Evolutionary conservation across 768 basidiomycete genomes (phyloP).

Genomic region (Panaeolus papilionaceus): DNA sequence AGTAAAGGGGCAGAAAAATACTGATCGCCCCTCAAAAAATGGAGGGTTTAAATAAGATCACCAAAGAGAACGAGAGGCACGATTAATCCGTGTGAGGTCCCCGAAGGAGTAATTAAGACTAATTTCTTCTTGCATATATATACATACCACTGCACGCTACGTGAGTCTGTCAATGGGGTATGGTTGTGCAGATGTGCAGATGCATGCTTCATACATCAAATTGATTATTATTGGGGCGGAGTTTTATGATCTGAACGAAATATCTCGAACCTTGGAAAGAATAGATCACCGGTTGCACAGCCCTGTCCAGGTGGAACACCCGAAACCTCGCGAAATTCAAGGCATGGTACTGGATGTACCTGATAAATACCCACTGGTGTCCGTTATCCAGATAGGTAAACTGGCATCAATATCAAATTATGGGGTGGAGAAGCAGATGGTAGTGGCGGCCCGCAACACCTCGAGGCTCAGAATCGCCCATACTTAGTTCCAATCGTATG

Average conservation of each 20-base stretch:
- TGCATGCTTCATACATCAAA: neutral
- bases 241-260: neutral
- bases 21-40: neutral
- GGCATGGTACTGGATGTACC: neutral
- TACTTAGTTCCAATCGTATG: neutral
- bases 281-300: slow-evolving; percentile 11
- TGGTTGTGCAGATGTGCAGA: neutral
- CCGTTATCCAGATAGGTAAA: slow-evolving; percentile 2
- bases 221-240: neutral
- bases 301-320: neutral
- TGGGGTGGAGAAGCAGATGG: neutral
- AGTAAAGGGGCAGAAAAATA: slow-evolving; percentile 1
- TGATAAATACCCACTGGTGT: neutral
- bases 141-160: neutral
- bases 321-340: neutral
- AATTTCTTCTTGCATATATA: neutral
- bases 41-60: slow-evolving; percentile 8
- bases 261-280: neutral
- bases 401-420: slow-evolving; percentile 1
- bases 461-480: slow-evolving; percentile 2
- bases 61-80: neutral
- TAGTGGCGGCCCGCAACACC: neutral
- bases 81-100: neutral
- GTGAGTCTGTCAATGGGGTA: neutral
- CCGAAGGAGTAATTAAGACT: slow-evolving; percentile 2